Evolutionary conservation across 306 rosid species (phyloP), one percentile per base, ranked within the genome.

Genomic region (Spatholobus suberectus): DNA sequence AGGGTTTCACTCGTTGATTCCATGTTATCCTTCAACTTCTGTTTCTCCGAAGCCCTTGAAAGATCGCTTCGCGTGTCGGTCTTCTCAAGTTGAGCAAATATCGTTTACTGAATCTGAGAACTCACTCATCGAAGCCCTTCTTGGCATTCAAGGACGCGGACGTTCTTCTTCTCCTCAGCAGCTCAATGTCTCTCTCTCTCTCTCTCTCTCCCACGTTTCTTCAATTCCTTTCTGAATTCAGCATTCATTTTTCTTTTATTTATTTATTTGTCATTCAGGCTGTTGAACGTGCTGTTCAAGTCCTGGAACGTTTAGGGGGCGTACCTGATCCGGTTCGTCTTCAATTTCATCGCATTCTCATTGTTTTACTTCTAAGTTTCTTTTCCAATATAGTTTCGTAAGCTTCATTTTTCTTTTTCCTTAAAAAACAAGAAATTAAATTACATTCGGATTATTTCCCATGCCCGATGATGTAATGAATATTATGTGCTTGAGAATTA

Each of bases 121-220:
- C 38, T 81, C 97, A 9, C 98, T 95, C 76, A 81, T 95, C 44
- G 87, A 93, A 55, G 92, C 97, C 1, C 94, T 95, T 68, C 59
- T 95, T 24, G 98, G 98, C 35, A 88, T 87, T 79, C 95, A 90
- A 86, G 98, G 98, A 79, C 93, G 97, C n/a, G 98, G 98, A 27
- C 97, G 97, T 55, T 88, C 96, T 65, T 90, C 97, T 78, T 90
- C 98, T 70, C 87, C 95, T 29, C 89, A 91, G 14, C 98, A 93
- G 68, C 95, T 95, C 83, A 76, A 29, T 26, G 97, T 95, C 55
- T 41, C 14, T 6, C 38, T 12, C 59, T 10, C 58, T 41, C 68
- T 38, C 57, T 41, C 17, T 21, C 43, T 1, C 34, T 12, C 5
- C 8, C 24, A 63, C 13, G 41, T 43, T 12, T 63, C 77, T 65